These are phyloP conservation scores for Neurospora sp. DNA, from an alignment of 2,329 filamentous ascomycete genomes.

Conservation along the genomic window DNA sequence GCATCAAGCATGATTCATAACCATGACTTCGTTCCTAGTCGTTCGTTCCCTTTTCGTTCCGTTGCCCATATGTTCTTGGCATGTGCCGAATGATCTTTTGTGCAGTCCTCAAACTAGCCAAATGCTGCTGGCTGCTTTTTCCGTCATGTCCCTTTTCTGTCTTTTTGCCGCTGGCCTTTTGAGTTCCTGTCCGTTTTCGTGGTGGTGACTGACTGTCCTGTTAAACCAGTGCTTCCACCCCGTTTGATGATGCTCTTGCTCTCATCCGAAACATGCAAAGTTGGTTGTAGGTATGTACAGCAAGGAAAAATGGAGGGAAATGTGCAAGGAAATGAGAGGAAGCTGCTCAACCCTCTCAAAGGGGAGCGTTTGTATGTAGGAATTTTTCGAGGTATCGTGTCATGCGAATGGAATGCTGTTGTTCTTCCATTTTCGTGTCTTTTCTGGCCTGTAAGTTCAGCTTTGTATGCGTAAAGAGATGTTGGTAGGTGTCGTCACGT, in stretches of 20 bases:
- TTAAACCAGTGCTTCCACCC: background rate
- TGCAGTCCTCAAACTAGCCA: background rate
- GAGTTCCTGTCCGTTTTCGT: background rate
- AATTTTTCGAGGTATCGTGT: no score
- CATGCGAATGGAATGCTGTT: background rate
- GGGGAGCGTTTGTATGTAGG: background rate
- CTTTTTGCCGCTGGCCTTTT: background rate
- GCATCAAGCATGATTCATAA: background rate
- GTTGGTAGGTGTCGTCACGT: background rate
- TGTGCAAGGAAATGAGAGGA: background rate
- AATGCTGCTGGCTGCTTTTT: background rate
- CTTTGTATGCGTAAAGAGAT: no score
- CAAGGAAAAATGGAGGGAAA: background rate
- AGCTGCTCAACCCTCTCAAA: background rate
- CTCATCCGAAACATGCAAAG: background rate
- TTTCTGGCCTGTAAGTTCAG: no score
- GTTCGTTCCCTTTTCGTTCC: background rate
- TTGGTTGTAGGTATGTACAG: background rate
- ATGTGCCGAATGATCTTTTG: background rate
- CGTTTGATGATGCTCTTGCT: background rate
- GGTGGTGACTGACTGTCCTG: background rate
- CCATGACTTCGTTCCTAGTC: background rate
- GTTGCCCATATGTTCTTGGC: background rate
- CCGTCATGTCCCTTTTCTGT: background rate
- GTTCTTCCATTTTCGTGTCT: background rate